A percentile compares a stretch with the other conserved stretches of the same genome.
Conservation (phyloP, 352 stramenopile genomes). For the Phytophthora pluvialis region DNA sequence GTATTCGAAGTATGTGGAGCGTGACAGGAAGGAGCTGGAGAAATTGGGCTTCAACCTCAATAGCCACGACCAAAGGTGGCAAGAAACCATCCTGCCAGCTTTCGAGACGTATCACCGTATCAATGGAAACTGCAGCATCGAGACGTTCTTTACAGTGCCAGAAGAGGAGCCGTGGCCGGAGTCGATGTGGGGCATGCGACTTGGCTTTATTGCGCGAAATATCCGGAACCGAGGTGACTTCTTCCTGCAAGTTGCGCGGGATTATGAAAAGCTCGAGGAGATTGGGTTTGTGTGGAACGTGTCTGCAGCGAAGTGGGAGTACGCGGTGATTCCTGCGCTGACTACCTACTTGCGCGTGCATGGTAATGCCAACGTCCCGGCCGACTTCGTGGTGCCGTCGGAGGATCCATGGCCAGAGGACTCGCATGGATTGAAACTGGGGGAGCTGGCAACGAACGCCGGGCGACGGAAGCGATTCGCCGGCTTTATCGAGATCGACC, state of each 20-base stretch:
- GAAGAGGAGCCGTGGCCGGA: conserved; percentile 42
- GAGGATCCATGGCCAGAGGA: conserved; percentile 46
- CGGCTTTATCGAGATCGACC: conserved; percentile 64
- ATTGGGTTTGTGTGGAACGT: conserved; percentile 69
- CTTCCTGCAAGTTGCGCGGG: conserved; percentile 54
- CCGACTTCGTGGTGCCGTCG: conserved; percentile 58
- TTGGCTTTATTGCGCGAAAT: conserved; percentile 66
- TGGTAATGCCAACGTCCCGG: conserved; percentile 39
- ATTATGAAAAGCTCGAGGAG: conserved; percentile 48
- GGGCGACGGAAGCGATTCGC: conserved; percentile 38
- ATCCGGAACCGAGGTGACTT: conserved; percentile 58
- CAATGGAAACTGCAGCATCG: conserved; percentile 52
- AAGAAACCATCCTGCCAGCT: conserved; percentile 53
- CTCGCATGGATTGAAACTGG: conserved; percentile 45
- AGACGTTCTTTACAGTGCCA: conserved; percentile 48
- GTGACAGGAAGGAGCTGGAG: conserved; percentile 41
- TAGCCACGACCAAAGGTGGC: conserved; percentile 57
- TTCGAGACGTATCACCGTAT: conserved; percentile 49
- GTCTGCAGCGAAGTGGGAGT: conserved; percentile 49
- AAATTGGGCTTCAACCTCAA: conserved; percentile 59
- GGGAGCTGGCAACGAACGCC: conserved; percentile 36
- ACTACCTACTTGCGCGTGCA: conserved; percentile 48
- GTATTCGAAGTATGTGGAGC: conserved; percentile 43
- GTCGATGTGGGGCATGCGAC: conserved; percentile 40
- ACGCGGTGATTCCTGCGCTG: conserved; percentile 53